A percentile compares a stretch with the other conserved stretches of the same genome.
These are phyloP conservation scores for Coleophoma crateriformis DNA, from an alignment of 2,329 filamentous ascomycete genomes.

Conservation along the genomic window DNA sequence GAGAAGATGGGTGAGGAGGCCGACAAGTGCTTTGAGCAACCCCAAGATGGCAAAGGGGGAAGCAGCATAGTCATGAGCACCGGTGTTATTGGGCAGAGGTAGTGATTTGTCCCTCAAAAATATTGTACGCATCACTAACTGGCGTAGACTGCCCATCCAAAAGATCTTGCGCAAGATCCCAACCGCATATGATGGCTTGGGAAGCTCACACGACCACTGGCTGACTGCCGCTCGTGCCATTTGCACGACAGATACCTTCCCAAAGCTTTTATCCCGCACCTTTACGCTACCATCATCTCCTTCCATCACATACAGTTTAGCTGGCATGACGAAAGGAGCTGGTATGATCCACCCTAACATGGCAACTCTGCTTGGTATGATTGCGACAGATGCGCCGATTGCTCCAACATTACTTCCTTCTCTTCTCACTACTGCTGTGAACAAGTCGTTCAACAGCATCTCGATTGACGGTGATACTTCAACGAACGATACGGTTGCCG, in stretches of 20 bases:
- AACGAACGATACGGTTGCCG: constrained; percentile 91
- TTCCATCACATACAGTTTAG: constrained; percentile 71
- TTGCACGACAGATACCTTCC: constrained; percentile 97
- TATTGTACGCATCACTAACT: constrained; percentile 6
- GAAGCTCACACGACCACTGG: constrained; percentile 79
- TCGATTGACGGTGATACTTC: constrained; percentile 96
- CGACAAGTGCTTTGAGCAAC: constrained; percentile 56
- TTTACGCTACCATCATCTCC: constrained; percentile 82
- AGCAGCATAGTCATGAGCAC: constrained; percentile 96
- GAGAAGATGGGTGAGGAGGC: constrained; percentile 74
- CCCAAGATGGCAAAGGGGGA: constrained; percentile 38
- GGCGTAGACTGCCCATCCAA: constrained; percentile 69
- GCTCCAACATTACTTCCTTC: constrained; percentile 59
- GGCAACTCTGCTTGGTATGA: constrained; percentile 87
- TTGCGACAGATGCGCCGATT: constrained; percentile 87
- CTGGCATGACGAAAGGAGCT: constrained; percentile 95
- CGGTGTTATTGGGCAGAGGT: constrained; percentile 92
- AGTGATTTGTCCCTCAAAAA: constrained; percentile 5
- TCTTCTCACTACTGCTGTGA: constrained; percentile 68
- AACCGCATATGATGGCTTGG: constrained; percentile 64
- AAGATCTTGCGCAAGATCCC: constrained; percentile 86
- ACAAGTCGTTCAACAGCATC: constrained; percentile 92
- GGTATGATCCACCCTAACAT: constrained; percentile 99
- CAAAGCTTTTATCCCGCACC: constrained; percentile 81
- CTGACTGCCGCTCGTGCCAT: constrained; percentile 82